Evolutionary conservation across 1,139 yeast genomes (phyloP).

Genomic region (Hyphopichia pseudoburtonii): DNA sequence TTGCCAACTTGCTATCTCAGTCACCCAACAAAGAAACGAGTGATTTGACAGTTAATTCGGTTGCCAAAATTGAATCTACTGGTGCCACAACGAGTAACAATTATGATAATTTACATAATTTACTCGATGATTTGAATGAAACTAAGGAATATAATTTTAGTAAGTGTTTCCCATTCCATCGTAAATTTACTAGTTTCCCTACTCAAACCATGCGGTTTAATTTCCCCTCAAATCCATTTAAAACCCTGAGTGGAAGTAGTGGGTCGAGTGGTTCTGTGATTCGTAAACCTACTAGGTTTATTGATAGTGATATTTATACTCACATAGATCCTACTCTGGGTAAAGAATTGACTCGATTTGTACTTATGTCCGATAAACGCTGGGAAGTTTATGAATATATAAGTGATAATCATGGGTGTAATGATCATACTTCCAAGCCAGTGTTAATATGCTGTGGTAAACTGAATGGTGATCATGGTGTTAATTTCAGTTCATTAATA

Average conservation of each 20-base stretch:
- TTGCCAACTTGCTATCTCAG: neutral
- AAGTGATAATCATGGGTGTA: constrained; percentile 12
- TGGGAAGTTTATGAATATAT: constrained; percentile 69
- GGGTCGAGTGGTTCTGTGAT: too few species aligned
- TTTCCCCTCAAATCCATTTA: constrained; percentile 35
- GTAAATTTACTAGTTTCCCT: constrained; percentile 63
- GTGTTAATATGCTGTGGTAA: constrained; percentile 64
- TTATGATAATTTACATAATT: neutral
- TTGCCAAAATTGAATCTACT: too few species aligned
- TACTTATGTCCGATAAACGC: constrained; percentile 60
- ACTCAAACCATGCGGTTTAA: constrained; percentile 59
- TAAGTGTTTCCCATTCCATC: constrained; percentile 79
- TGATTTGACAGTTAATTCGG: too few species aligned
- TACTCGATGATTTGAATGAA: constrained; percentile 27
- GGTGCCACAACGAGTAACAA: neutral
- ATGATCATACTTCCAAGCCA: constrained; percentile 42
- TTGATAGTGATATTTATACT: constrained; percentile 63
- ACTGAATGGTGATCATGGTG: constrained; percentile 66
- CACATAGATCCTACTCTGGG: constrained; percentile 27
- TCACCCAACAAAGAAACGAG: neutral
- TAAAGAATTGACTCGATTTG: constrained; percentile 60
- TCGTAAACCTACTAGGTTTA: constrained; percentile 44
- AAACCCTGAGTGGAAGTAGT: constrained; percentile 34
- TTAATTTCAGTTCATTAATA: constrained; percentile 34
- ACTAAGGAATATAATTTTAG: constrained; percentile 65